phyloP scores from a whole-genome alignment of 805 yeast genomes.

The Schwanniomyces occidentalis region DNA sequence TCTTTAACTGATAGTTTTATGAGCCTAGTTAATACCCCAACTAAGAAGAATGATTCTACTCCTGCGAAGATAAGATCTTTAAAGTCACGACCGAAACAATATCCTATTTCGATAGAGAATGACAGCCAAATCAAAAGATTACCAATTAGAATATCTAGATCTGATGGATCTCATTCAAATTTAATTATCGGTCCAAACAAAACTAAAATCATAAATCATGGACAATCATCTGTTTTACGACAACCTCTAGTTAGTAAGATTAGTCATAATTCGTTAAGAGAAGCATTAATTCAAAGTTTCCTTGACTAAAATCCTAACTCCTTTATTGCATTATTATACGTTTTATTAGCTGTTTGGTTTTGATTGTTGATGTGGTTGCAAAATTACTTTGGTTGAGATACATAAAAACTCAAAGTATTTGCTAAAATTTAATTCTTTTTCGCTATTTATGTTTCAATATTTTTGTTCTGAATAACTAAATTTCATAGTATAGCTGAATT shows the following conservation, averaged over 20 bases:
- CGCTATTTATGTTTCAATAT: too few species aligned
- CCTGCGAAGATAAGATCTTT: constrained; percentile 14
- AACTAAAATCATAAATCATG: constrained; percentile 43
- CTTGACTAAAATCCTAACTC: too few species aligned
- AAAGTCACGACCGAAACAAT: constrained; percentile 7
- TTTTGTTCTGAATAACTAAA: too few species aligned
- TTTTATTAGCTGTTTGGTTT: too few species aligned
- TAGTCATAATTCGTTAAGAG: constrained; percentile 48
- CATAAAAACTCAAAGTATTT: too few species aligned
- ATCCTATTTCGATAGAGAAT: constrained; percentile 26
- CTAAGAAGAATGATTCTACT: constrained; percentile 9
- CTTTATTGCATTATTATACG: too few species aligned
- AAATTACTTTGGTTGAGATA: too few species aligned
- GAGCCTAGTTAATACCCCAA: constrained; percentile 18
- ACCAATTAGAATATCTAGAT: constrained; percentile 24
- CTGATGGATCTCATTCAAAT: constrained; percentile 42
- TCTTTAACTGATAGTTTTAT: constrained; percentile 32
- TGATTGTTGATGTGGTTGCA: too few species aligned
- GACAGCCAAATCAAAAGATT: constrained; percentile 32
- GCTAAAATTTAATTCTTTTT: too few species aligned
- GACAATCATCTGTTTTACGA: constrained; percentile 38
- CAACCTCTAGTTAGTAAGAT: constrained; percentile 38
- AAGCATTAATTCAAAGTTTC: constrained; percentile 37
- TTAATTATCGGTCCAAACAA: constrained; percentile 44
- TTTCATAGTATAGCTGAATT: too few species aligned